These are phyloP conservation scores for Leishmania tarentolae DNA, from an alignment of 208 protist genomes.

Conservation along the genomic window DNA sequence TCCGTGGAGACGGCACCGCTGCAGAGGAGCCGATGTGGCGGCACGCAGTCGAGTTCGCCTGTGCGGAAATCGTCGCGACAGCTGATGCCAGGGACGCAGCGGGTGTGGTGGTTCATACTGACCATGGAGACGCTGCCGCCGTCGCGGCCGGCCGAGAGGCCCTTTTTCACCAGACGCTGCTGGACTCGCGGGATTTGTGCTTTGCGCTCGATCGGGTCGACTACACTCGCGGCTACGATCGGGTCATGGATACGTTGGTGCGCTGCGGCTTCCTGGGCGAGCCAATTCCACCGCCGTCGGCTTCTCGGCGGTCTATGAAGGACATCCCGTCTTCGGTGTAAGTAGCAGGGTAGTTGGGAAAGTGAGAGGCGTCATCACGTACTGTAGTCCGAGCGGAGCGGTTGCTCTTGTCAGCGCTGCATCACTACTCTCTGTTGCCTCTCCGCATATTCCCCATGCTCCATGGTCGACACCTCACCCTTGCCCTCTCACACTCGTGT, in stretches of 20 bases:
- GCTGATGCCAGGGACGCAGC: conserved; percentile 7
- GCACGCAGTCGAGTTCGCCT: conserved; percentile 39
- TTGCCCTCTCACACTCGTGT: background rate
- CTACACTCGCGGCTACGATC: conserved; percentile 43
- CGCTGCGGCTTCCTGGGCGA: conserved; percentile 34
- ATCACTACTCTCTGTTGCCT: background rate
- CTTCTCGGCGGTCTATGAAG: conserved; percentile 36
- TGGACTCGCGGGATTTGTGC: conserved; percentile 55
- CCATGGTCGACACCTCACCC: background rate
- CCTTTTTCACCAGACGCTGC: conserved; percentile 21
- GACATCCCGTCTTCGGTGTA: background rate
- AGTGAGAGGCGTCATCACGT: background rate
- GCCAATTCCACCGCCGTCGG: conserved; percentile 61
- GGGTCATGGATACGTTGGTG: conserved; percentile 70
- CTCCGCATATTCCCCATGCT: background rate
- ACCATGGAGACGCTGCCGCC: background rate
- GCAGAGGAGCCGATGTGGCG: conserved; percentile 57
- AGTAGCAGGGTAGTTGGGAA: background rate
- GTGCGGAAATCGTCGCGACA: conserved; percentile 22
- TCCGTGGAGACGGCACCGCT: conserved; percentile 28
- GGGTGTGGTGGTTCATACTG: background rate
- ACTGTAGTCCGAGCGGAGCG: background rate
- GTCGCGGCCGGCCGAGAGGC: conserved; percentile 3
- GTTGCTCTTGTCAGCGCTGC: background rate
- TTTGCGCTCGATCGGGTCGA: conserved; percentile 76